These are phyloP conservation scores for Colletotrichum siamense DNA, from an alignment of 2,329 filamentous ascomycete genomes.

Conservation along the genomic window DNA sequence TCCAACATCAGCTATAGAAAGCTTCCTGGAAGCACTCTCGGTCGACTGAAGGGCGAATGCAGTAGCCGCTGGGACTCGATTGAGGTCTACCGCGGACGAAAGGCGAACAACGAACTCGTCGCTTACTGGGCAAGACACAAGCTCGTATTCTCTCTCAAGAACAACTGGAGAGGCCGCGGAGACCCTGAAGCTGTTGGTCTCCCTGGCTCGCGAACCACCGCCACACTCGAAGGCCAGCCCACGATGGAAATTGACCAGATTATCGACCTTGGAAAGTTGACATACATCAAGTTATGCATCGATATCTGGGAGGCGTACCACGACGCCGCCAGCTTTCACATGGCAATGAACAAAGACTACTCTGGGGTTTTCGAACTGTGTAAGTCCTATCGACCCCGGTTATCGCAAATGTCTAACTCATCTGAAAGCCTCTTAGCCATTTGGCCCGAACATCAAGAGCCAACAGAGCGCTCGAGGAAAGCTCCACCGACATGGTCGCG, in stretches of 20 bases:
- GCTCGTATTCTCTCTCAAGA: not conserved
- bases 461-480: not conserved
- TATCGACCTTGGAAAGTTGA: not conserved
- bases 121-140: not conserved
- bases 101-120: not conserved
- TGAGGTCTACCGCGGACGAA: not conserved
- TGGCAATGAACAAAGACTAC: not conserved
- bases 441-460: not conserved
- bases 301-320: not conserved
- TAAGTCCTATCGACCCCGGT: not conserved
- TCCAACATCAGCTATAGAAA: not conserved
- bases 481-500: not conserved
- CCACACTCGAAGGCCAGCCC: not conserved
- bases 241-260: not conserved
- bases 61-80: not conserved
- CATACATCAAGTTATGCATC: not conserved
- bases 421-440: not conserved
- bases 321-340: not conserved
- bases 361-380: not conserved
- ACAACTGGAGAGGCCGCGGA: not conserved
- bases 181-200: not conserved
- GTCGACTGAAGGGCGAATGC: not conserved
- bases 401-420: not conserved
- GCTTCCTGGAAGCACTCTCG: not conserved
- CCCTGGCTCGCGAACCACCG: not conserved